Evolutionary conservation across 441 rosid species (phyloP), one percentile per base, ranked within the genome.

Genomic region (Sinapis alba): DNA sequence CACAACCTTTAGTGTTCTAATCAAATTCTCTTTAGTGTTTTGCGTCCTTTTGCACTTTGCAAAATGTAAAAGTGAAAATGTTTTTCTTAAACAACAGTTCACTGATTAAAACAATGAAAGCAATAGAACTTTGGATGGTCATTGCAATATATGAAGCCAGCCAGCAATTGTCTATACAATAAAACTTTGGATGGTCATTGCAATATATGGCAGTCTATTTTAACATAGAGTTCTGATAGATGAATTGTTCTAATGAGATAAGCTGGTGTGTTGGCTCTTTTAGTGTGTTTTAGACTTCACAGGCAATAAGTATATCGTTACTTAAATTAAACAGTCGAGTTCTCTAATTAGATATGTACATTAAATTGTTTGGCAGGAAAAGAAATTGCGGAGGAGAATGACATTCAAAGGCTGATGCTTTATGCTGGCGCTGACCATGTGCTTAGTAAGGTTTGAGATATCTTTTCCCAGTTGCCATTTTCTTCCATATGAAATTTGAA

Each of bases 351-450:
- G n/a, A 16, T 54, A 32, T 66, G 24, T 71, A 43, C 38, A 63
- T 71, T 13, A 50, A 18, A 15, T 36, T 53, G 2, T 63, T 53
- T 75, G 62, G 69, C 84, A 91, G 99, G 93, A 78, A 89, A 89
- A 71, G 92, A 91, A 74, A 68, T 95, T 76, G 86, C 89, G 68
- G 86, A 86, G 69, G 89, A 65, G 28, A 77, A 45, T 26, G 81
- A 80, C 78, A 74, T 80, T 65, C 93, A 83, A 80, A 87, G 88
- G 79, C 64, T 66, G 80, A 86, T 90, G 86, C 84, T 87, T 73
- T 73, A 74, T 80, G 91, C 94, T 53, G 82, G 84, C 65, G 87
- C 91, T 83, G 97, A 92, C 84, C 92, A 90, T 77, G 84, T 87
- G 68, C 78, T 95, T 69, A 84, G 82, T 74, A 91, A 95, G 99